A percentile compares a stretch with the other conserved stretches of the same genome.
phyloP scores from a whole-genome alignment of 441 rosid species.

The Corymbia citriodora region DNA sequence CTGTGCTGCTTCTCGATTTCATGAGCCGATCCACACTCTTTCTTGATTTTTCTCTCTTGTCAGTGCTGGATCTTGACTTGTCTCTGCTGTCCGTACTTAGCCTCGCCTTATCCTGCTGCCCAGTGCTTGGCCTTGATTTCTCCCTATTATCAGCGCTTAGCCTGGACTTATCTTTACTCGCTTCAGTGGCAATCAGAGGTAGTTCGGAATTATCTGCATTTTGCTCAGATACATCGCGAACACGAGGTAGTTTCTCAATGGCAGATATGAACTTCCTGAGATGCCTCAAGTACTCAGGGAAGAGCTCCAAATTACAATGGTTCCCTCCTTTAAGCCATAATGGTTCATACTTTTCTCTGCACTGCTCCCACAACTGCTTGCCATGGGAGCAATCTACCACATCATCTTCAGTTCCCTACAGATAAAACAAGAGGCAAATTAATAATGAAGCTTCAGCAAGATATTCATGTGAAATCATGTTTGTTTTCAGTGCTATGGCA shows the following conservation, averaged over 20 bases:
- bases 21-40: slow-evolving; percentile 26
- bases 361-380: slow-evolving; percentile 62
- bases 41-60: slow-evolving; percentile 37
- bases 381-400: slow-evolving; percentile 75
- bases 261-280: slow-evolving; percentile 58
- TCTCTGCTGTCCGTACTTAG: slow-evolving; percentile 26
- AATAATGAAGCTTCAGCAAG: neutral
- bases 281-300: slow-evolving; percentile 57
- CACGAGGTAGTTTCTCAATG: slow-evolving; percentile 45
- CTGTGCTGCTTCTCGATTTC: slow-evolving; percentile 48
- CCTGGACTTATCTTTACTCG: slow-evolving; percentile 11
- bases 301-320: slow-evolving; percentile 68
- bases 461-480: neutral
- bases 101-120: slow-evolving; percentile 19
- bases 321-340: slow-evolving; percentile 70
- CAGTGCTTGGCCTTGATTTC: slow-evolving; percentile 21
- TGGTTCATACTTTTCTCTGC: slow-evolving; percentile 77
- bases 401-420: slow-evolving; percentile 75
- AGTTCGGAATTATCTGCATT: neutral
- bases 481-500: neutral
- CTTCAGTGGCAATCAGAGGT: neutral
- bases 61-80: slow-evolving; percentile 46
- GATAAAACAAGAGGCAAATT: neutral
- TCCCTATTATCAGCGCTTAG: slow-evolving; percentile 13
- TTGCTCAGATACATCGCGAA: slow-evolving; percentile 6